A percentile compares a stretch with the other conserved stretches of the same genome.
phyloP scores from a whole-genome alignment of 306 rosid species.

The Lathyrus tuberosus region DNA sequence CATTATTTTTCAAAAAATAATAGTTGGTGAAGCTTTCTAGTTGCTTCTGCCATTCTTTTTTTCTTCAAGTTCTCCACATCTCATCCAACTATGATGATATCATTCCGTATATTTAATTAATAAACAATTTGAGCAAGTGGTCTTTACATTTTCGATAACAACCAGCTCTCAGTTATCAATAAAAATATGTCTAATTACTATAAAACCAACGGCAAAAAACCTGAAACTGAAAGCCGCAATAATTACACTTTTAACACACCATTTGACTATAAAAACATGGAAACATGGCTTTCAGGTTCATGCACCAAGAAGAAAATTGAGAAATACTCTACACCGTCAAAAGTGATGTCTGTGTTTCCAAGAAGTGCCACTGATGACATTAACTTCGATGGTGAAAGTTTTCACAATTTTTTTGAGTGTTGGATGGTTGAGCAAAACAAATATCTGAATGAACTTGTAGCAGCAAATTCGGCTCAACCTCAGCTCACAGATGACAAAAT shows the following conservation, averaged over 20 bases:
- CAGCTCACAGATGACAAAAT: slow-evolving; percentile 12
- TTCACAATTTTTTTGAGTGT: slow-evolving; percentile 48
- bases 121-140: slow-evolving; percentile 23
- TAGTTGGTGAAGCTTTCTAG: neutral
- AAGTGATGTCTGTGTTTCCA: slow-evolving; percentile 32
- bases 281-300: neutral
- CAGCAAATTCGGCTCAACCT: neutral
- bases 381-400: slow-evolving; percentile 37
- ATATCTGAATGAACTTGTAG: slow-evolving; percentile 47
- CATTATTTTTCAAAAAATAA: no score
- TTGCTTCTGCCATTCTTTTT: slow-evolving; percentile 16
- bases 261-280: slow-evolving; percentile 17
- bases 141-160: neutral
- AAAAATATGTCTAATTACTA: neutral
- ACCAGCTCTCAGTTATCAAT: neutral
- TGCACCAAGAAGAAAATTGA: neutral
- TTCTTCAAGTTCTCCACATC: slow-evolving; percentile 15
- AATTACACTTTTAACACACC: neutral
- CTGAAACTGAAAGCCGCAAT: neutral
- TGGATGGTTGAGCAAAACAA: slow-evolving; percentile 56
- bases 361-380: neutral
- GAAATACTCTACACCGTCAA: neutral
- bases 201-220: neutral
- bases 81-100: neutral
- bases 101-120: neutral